Base-by-base conservation (phyloP, 2,329 filamentous ascomycete genomes). In the Aspergillus awamori region DNA sequence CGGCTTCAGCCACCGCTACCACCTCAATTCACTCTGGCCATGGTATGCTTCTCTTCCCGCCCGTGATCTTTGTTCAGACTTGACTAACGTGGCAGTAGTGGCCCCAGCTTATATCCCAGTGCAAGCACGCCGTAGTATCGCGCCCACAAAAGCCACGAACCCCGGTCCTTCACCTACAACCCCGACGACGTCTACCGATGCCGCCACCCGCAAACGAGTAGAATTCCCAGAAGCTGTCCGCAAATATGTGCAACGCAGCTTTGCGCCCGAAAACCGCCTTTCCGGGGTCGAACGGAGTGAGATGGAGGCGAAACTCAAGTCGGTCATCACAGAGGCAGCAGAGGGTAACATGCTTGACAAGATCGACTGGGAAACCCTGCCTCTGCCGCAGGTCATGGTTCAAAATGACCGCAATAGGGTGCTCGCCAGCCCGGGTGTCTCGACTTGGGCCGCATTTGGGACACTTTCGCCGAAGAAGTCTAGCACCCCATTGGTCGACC, bases 161-260 rank as follows among this genome's bases (percentile, higher is more conserved):
- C 53, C 70, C 54, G 58, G 67, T 28, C 53, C 68, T 52, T 60
- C 58, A 51, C 55, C 66, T 45, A 20, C 64, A 66, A 67, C 70
- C 66, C 63, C 71, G 65, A 66, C 73, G 65, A 64, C 71, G 48
- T 68, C 73, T 62, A 68, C 75, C 24, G 74, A 79, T 65, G 75
- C 80, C 53, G 75, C 74, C 53, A 67, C 63, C 58, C 78, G 64
- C 82, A 83, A 75, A 79, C 79, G 83, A 89, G 80, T 88, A 70
- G 87, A 90, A 69, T 98, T 92, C 89, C 89, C 93, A 33, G 81
- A 86, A 47, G 86, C 89, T n/a, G 92, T 98, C 62, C 90, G 93
- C 69, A 83, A 85, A 67, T 98, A 97, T 79, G 94, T 98, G 33
- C 89, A 93, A 71, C 88, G 93, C 72, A 93, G 93, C 26, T 98